A percentile compares a stretch with the other conserved stretches of the same genome.
Evolutionary conservation across 2,329 filamentous ascomycete species (phyloP).

Genomic region (Ophioceras dolichostomum): DNA sequence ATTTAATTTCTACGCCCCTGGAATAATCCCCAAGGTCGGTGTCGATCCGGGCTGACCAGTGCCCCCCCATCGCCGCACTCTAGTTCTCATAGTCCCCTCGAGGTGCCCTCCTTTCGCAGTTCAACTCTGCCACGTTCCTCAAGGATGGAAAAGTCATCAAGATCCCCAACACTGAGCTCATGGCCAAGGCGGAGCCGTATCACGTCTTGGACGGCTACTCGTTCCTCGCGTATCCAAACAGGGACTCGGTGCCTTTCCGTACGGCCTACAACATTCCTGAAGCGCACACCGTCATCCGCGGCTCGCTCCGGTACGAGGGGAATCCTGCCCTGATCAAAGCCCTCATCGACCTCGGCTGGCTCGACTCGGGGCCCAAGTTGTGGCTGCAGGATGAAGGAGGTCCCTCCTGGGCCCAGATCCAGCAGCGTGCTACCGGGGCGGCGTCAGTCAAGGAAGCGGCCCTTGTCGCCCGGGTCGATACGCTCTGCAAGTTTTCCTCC

Average conservation of each 20-base stretch:
- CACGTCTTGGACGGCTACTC: constrained; percentile 42
- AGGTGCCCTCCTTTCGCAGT: constrained; percentile 75
- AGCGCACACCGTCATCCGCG: constrained; percentile 49
- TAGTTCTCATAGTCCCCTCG: constrained; percentile 45
- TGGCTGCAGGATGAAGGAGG: constrained; percentile 11
- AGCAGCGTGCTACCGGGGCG: constrained; percentile 7
- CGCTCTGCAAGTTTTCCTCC: constrained; percentile 50
- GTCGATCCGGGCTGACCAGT: no score
- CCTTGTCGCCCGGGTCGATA: constrained; percentile 9
- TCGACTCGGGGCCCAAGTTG: constrained; percentile 15
- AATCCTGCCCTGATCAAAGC: constrained; percentile 58
- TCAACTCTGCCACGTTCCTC: constrained; percentile 76
- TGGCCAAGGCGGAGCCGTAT: constrained; percentile 57
- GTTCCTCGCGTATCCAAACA: constrained; percentile 61
- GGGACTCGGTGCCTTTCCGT: constrained; percentile 53
- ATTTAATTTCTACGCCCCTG: no score
- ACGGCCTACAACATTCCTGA: constrained; percentile 60
- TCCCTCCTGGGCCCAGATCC: constrained; percentile 12
- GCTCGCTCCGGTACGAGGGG: constrained; percentile 72
- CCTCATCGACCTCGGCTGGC: constrained; percentile 57
- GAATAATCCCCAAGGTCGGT: no score
- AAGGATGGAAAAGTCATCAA: constrained; percentile 48
- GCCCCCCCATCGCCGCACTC: no score
- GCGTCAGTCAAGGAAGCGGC: constrained; percentile 9
- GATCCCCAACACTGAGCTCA: constrained; percentile 33